Conservation (phyloP, 2,329 filamentous ascomycete species). For the Nemania sp. region DNA sequence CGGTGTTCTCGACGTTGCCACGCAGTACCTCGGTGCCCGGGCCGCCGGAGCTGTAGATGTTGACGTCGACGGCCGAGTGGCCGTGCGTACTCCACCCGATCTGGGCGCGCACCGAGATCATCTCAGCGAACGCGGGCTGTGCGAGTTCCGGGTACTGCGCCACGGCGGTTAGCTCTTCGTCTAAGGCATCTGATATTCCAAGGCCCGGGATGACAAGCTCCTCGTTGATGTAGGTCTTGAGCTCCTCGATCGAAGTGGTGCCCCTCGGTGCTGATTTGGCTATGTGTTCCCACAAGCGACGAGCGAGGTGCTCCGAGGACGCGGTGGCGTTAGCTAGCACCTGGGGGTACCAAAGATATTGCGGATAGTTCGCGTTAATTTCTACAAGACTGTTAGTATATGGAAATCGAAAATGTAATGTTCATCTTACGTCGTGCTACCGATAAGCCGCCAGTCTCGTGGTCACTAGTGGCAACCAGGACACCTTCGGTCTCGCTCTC, state of each 20-base stretch:
- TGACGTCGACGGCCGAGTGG: slow-evolving; percentile 93
- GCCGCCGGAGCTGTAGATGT: slow-evolving; percentile 87
- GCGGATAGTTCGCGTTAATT: slow-evolving; percentile 63
- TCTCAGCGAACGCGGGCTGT: slow-evolving; percentile 76
- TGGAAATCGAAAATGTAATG: neutral
- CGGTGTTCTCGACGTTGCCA: slow-evolving; percentile 95
- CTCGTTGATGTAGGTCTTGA: slow-evolving; percentile 74
- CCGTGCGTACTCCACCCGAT: slow-evolving; percentile 96
- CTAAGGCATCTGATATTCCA: slow-evolving; percentile 79
- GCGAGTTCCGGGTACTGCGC: slow-evolving; percentile 68
- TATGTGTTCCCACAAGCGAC: slow-evolving; percentile 72
- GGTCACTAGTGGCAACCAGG: slow-evolving; percentile 91
- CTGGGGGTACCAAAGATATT: slow-evolving; percentile 82
- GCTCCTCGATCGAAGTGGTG: slow-evolving; percentile 52
- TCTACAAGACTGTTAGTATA: slow-evolving; percentile 52
- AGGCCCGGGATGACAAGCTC: slow-evolving; percentile 76
- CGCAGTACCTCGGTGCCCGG: slow-evolving; percentile 72
- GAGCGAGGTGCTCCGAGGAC: slow-evolving; percentile 77
- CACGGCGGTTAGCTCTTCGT: slow-evolving; percentile 77
- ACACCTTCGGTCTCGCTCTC: slow-evolving; percentile 79
- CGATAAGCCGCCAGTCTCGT: slow-evolving; percentile 92
- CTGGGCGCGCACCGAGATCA: slow-evolving; percentile 88
- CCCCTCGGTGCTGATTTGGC: slow-evolving; percentile 48
- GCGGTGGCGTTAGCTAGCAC: slow-evolving; percentile 82
- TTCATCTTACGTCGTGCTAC: slow-evolving; percentile 76